Base-by-base conservation (phyloP, 192 early-diverging fungal species). In the Piromyces finnis region DNA sequence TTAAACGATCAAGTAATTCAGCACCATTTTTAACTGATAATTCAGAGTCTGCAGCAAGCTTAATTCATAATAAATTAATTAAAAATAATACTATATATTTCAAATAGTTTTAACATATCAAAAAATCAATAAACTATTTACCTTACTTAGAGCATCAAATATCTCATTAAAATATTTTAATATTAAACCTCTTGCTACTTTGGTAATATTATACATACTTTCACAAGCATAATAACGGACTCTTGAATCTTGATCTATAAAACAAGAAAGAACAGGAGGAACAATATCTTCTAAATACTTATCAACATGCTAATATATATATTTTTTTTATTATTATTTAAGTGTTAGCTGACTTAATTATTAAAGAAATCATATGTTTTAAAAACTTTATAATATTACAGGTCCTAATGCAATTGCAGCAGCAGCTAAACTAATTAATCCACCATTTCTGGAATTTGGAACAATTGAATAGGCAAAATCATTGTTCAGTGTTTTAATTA, bases 181-280 rank as follows among this genome's bases (percentile, higher is more conserved):
- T 17, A 97, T 92, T 79, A 94, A 90, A 7, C 93, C 93, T 39
- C 94, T 88, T 29, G 96, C 95, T 6, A 98, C 98, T 79, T 99
- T 99, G 28, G 93, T 92, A 78, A 99, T 96, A 84, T 99, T 99
- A 82, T 99, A 99, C 90, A 98, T 93, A 80, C 91, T 92, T 85
- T 99, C 98, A 82, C 96, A 98, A 3, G 98, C 97, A 91, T 97
- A 99, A 88, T 98, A 99, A 30, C 97, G 89, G 77, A 98, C 96
- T 18, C 94, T 88, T 30, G 91, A 91, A 84, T 99, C 98, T 79
- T 92, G 94, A 83, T 99, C 96, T 9, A 88, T 84, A 80, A 98
- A 93, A 80, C 96, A 98, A 30, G 95, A 88, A 5, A 99, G 90
- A 27, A 98, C 95, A 4, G 98, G 98, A 26, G 95, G 95, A 5